phyloP scores from a whole-genome alignment of 371 early-diverging fungal species.

The Mortierella sp. region DNA sequence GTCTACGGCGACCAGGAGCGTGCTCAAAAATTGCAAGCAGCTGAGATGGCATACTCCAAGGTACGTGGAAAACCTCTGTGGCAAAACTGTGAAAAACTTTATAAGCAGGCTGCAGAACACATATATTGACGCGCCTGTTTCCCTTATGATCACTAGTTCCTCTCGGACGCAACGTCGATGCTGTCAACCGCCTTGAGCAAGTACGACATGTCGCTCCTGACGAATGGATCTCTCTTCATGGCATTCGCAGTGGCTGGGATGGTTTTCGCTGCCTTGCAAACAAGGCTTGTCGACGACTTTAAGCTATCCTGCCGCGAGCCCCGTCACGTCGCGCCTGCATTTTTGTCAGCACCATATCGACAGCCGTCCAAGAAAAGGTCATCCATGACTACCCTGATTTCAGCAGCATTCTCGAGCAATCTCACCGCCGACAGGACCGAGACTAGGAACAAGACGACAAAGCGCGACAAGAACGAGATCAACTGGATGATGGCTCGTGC shows the following conservation, averaged over 20 bases:
- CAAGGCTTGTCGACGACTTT: slow-evolving; percentile 26
- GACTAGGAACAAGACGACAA: slow-evolving; percentile 8
- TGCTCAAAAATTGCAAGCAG: slow-evolving; percentile 1
- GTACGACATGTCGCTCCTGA: slow-evolving; percentile 52
- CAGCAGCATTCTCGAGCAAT: slow-evolving; percentile 13
- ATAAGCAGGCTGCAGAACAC: background rate
- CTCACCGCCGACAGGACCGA: background rate
- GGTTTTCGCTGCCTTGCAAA: slow-evolving; percentile 44
- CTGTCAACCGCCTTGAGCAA: slow-evolving; percentile 57
- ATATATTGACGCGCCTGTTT: background rate
- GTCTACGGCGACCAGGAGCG: background rate
- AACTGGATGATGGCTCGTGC: slow-evolving; percentile 38
- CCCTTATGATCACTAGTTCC: slow-evolving; percentile 19
- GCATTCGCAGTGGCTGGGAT: slow-evolving; percentile 51
- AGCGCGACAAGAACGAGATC: slow-evolving; percentile 32
- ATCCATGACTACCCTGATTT: slow-evolving; percentile 9
- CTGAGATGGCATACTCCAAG: slow-evolving; percentile 31
- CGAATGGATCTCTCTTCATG: slow-evolving; percentile 55
- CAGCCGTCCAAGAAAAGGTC: background rate
- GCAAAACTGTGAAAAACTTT: background rate
- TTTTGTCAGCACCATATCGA: background rate
- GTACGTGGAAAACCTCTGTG: slow-evolving; percentile 3
- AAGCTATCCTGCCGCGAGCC: slow-evolving; percentile 41
- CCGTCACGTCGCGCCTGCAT: background rate
- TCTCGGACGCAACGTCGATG: slow-evolving; percentile 48